Base-by-base conservation (phyloP, 164 flowering plant genomes). In the Houttuynia cordata region DNA sequence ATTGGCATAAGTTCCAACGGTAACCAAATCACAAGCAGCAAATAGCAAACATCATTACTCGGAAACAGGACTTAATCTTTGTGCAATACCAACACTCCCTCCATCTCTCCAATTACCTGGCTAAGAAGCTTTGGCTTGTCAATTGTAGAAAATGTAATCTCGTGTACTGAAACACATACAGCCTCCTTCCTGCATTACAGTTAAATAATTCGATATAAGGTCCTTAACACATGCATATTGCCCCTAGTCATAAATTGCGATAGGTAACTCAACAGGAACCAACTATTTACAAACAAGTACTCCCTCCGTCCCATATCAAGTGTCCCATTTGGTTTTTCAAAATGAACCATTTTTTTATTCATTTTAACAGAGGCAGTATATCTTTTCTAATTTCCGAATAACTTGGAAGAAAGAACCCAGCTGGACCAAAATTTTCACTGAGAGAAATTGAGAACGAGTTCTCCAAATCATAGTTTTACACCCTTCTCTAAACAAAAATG, bases 71-170 rank as follows among this genome's bases (percentile, higher is more conserved):
- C 22, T 20, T 53, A 23, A 53, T 10, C 19, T 4, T 10, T 53
- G 10, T 1, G 20, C 20, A 53, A 23, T 53, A 53, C 24, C 56
- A 30, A 30, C 4, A 30, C 10, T 56, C 24, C 9, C 24, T 56
- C 25, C 42, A 61, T 56, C 24, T 17, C 24, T 56, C 25, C 42
- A 61, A 14, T 10, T 75, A 85, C 98, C 98, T 89, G 96, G 68
- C 98, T 87, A 53, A 92, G 91, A 75, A 92, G 96, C 77, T 92
- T 92, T 55, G 98, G 98, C 75, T 86, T 92, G 77, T 92, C 98
- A 40, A 78, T 58, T 7, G 96, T 79, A 54, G 96, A 89, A 74
- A 89, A 87, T 77, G 87, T 82, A 42, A 92, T 81, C 78, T 92
- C 98, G 77, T 92, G 90, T 50, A 87, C 62, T n/a, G 78, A 88